Evolutionary conservation across 1,284 basidiomycete genomes (phyloP).

Genomic region (Pseudozyma hubeiensis): DNA sequence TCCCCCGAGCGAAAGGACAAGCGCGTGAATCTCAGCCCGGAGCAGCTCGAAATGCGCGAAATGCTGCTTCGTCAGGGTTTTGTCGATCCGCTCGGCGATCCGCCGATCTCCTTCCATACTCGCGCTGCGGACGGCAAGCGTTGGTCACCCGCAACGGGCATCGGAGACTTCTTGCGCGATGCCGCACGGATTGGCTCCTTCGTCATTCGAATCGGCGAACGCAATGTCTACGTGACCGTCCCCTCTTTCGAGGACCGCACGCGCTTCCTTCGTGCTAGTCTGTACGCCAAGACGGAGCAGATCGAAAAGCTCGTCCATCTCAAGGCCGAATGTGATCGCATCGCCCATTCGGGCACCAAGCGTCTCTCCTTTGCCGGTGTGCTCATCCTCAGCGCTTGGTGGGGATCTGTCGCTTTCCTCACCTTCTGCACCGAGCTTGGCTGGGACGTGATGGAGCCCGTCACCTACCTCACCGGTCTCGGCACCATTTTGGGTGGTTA

Average conservation of each 20-base stretch:
- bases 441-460: conserved; percentile 59
- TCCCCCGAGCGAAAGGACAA: conserved; percentile 42
- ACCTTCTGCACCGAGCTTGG: conserved; percentile 58
- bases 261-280: conserved; percentile 46
- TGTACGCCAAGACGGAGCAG: conserved; percentile 56
- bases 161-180: conserved; percentile 61
- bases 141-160: conserved; percentile 62
- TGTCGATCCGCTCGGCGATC: conserved; percentile 50
- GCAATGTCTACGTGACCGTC: conserved; percentile 52
- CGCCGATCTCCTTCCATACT: conserved; percentile 61
- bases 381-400: conserved; percentile 53
- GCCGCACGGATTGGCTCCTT: conserved; percentile 59
- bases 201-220: conserved; percentile 53
- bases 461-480: conserved; percentile 59
- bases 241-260: conserved; percentile 63
- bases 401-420: conserved; percentile 53
- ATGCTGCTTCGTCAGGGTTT: conserved; percentile 47
- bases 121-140: conserved; percentile 54
- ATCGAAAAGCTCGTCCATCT: conserved; percentile 56
- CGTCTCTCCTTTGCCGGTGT: conserved; percentile 57
- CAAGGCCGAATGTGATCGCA: conserved; percentile 58
- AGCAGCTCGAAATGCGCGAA: conserved; percentile 44
- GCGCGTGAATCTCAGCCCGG: conserved; percentile 26
- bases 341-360: conserved; percentile 53
- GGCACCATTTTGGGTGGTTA: conserved; percentile 60